A percentile compares a stretch with the other conserved stretches of the same genome.
Evolutionary conservation across 2,329 filamentous ascomycete species (phyloP).

Genomic region (Mollisiaceae sp.): DNA sequence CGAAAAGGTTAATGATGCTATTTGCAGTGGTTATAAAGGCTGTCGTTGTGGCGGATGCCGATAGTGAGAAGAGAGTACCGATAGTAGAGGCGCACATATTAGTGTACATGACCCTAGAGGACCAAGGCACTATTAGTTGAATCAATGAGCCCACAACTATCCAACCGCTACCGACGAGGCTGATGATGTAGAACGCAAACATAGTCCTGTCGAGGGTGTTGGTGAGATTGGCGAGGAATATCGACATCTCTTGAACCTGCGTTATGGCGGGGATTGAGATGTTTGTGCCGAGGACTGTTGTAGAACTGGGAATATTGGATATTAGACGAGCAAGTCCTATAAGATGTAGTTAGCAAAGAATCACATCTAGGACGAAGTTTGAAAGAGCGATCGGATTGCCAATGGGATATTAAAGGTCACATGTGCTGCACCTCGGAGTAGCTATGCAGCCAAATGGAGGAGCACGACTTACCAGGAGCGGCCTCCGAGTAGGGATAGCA

Average conservation of each 20-base stretch:
- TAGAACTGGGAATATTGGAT: background rate
- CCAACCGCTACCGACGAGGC: background rate
- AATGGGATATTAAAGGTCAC: no score
- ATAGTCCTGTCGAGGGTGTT: slow-evolving; percentile 1
- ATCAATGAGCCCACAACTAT: background rate
- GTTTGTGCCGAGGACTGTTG: background rate
- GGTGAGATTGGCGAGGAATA: background rate
- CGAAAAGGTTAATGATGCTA: background rate
- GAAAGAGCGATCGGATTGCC: no score
- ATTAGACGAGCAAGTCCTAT: background rate
- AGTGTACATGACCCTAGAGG: background rate
- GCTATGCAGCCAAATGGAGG: background rate
- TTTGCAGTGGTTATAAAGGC: background rate
- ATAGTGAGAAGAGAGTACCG: background rate
- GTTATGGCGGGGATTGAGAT: background rate
- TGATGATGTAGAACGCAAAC: slow-evolving; percentile 1
- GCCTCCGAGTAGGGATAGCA: background rate
- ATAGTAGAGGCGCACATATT: background rate
- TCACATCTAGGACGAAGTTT: no score
- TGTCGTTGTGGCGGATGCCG: background rate
- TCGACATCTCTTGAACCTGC: background rate
- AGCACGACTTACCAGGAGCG: background rate
- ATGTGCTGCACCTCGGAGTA: background rate
- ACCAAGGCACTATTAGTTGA: background rate
- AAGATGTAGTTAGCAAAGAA: background rate